Percentiles rank a stretch among this genome's conserved stretches.
Evolutionary conservation across 345 rosid species (phyloP).

Genomic region (Lepidium aucheri): DNA sequence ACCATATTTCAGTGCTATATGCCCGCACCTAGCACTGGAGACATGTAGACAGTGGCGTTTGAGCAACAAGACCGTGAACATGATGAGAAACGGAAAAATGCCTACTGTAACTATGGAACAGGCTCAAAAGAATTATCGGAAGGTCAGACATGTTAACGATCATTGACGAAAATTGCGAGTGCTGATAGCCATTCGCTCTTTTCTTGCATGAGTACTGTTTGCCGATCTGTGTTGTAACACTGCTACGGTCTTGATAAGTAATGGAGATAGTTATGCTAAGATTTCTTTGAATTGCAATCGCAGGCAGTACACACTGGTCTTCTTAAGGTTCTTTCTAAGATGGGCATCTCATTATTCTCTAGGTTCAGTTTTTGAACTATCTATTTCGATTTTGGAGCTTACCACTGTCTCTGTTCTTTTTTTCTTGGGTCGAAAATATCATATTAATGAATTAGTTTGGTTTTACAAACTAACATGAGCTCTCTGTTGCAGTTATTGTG

Average conservation of each 20-base stretch:
- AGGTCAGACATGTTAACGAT: constrained; percentile 47
- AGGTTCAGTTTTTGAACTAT: constrained; percentile 43
- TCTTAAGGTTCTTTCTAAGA: constrained; percentile 95
- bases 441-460: no score
- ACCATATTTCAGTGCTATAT: constrained; percentile 62
- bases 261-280: constrained; percentile 7
- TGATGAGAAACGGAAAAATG: constrained; percentile 98
- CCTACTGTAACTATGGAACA: constrained; percentile 98
- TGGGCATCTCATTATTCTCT: constrained; percentile 96
- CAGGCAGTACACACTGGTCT: constrained; percentile 96
- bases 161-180: neutral
- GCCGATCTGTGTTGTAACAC: neutral
- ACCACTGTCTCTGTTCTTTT: neutral
- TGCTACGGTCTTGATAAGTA: neutral
- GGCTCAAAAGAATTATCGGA: constrained; percentile 88
- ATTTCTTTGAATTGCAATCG: constrained; percentile 19
- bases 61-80: constrained; percentile 86
- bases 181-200: neutral
- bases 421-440: no score
- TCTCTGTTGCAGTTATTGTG: constrained; percentile 71
- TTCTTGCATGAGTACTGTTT: neutral
- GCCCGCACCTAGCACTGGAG: constrained; percentile 95
- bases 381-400: neutral
- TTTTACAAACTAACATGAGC: constrained; percentile 14
- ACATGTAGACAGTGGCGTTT: constrained; percentile 98